Percentiles rank a stretch among this genome's conserved stretches.
These are phyloP conservation scores for Pythium vanterpoolii DNA, from an alignment of 352 stramenopile species.

Conservation along the genomic window DNA sequence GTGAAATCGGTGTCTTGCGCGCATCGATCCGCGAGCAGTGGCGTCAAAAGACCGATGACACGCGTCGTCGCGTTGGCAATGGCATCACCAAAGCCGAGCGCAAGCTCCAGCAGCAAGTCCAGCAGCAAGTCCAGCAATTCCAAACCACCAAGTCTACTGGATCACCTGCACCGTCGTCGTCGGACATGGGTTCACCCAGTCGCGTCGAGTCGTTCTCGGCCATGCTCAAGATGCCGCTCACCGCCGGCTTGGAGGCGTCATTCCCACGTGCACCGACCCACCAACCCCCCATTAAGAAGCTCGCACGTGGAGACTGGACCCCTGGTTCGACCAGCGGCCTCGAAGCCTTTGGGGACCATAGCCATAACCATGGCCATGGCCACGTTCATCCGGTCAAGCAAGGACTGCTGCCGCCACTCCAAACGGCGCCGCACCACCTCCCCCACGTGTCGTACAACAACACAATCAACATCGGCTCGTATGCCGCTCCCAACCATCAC, in stretches of 20 bases:
- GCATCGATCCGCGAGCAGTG: conserved; percentile 65
- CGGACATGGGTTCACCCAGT: conserved; percentile 14
- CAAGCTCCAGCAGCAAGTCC: conserved; percentile 30
- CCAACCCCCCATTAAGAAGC: conserved; percentile 51
- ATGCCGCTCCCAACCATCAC: conserved; percentile 1
- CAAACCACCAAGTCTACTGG: conserved; percentile 1
- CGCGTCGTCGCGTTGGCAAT: conserved; percentile 43
- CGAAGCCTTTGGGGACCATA: conserved; percentile 45
- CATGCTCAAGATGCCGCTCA: conserved; percentile 38
- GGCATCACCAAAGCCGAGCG: conserved; percentile 46
- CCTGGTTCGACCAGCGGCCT: conserved; percentile 31
- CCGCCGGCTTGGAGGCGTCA: conserved; percentile 20
- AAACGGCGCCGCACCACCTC: conserved; percentile 37
- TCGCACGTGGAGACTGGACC: conserved; percentile 35
- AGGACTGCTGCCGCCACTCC: conserved; percentile 42
- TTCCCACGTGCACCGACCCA: conserved; percentile 37
- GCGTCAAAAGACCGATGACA: conserved; percentile 54
- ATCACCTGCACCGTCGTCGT: background rate
- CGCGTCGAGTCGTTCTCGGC: conserved; percentile 36
- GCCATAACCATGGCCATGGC: no score
- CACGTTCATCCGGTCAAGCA: conserved; percentile 33
- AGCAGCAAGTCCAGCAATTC: conserved; percentile 19
- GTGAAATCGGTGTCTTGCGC: conserved; percentile 28
- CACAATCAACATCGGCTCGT: conserved; percentile 24
- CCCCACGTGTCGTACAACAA: conserved; percentile 42